Evolutionary conservation across 331 rosid species (phyloP).

Genomic region (Malus hybrid): DNA sequence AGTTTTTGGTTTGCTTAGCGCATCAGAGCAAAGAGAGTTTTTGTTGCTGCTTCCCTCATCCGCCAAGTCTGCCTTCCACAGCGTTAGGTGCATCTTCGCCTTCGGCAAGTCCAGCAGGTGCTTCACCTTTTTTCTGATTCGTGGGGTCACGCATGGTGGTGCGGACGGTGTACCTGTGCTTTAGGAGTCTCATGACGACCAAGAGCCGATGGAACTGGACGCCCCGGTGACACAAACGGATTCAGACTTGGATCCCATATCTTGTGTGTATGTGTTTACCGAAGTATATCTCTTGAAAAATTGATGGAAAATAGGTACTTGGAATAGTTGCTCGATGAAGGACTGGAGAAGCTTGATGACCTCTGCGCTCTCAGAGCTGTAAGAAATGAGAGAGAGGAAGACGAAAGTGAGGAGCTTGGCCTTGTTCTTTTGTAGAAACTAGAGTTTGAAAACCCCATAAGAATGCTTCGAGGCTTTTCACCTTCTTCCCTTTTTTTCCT

Average conservation of each 20-base stretch:
- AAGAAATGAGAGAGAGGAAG: too few relatives aligned
- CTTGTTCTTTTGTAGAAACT: too few relatives aligned
- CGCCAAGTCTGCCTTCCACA: constrained; percentile 75
- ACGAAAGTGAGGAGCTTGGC: too few relatives aligned
- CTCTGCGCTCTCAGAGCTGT: too few relatives aligned
- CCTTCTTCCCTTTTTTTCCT: too few relatives aligned
- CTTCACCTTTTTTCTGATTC: constrained; percentile 63
- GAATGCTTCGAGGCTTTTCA: too few relatives aligned
- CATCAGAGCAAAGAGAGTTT: neutral
- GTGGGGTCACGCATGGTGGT: constrained; percentile 81
- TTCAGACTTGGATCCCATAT: constrained; percentile 33
- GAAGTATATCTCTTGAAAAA: neutral
- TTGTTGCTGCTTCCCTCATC: constrained; percentile 44
- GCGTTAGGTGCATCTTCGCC: constrained; percentile 39
- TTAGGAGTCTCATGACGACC: constrained; percentile 72
- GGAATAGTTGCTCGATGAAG: neutral
- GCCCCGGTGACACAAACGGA: constrained; percentile 76
- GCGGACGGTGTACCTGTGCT: constrained; percentile 58
- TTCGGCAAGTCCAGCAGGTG: constrained; percentile 59
- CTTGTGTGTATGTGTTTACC: neutral
- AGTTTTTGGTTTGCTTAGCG: neutral
- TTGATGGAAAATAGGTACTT: neutral
- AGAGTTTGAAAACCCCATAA: too few relatives aligned
- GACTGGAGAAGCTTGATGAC: neutral
- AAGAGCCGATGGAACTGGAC: constrained; percentile 68